Evolutionary conservation across 2,329 filamentous ascomycete genomes (phyloP), one percentile per base, ranked within the genome.

Genomic region (Pseudopithomyces chartarum): DNA sequence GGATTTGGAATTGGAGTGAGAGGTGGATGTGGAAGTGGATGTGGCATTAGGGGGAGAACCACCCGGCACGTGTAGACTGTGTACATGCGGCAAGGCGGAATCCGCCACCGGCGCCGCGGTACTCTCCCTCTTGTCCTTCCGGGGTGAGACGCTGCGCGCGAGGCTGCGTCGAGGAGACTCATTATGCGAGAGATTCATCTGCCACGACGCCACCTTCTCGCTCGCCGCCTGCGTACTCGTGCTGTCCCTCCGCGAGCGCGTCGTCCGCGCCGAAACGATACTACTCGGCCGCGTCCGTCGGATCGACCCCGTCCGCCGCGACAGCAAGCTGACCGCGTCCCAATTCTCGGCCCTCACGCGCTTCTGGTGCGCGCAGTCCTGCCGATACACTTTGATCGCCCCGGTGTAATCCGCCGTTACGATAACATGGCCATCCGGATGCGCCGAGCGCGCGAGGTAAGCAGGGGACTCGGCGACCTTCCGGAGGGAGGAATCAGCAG

Each of bases 331-430:
- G 1, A 85, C 84, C 0, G 88, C 87, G 64, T 97, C 92, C 89
- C 89, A 94, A 54, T 92, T 91, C 55, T 73, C 68, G 43, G 54
- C 87, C 84, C 68, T 65, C 17, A 69, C 47, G 19, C 94, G 87
- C 76, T 96, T 97, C 47, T 82, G 77, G 65, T 85, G 91, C 0
- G 94, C 95, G 71, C 94, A 97, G 72, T 99, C 95, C 75, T 98
- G 94, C 19, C 95, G 86, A 71, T 97, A 97, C 0, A 98, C 90
- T 73, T 97, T 97, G 78, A 99, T 95, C 23, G 87, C 85, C 34
- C 95, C 95, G 0, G 87, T 87, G 66, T 92, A 91, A 73, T 97
- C 94, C 1, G 93, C 91, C 0, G 94, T 96, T 48, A 98, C 86
- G 54, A 99, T 88, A 60, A 99, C 97, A 67, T 97, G 91, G 23